A percentile compares a stretch with the other conserved stretches of the same genome.
Evolutionary conservation across 257 asterid species (phyloP).

Genomic region (Penstemon newberryi): DNA sequence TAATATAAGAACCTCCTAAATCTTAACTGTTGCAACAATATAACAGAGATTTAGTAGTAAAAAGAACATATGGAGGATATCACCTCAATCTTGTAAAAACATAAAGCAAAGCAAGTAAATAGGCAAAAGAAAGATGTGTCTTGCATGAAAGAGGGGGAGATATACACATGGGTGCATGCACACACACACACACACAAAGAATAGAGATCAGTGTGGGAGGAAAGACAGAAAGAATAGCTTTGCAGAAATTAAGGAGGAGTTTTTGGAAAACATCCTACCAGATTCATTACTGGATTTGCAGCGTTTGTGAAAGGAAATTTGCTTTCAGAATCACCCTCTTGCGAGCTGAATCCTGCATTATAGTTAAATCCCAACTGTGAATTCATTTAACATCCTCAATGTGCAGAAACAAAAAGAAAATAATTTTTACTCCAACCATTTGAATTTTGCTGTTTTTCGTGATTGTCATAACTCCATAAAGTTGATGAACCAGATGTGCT

Average conservation of each 20-base stretch:
- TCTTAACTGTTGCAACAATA: constrained; percentile 8
- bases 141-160: background rate
- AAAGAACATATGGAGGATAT: background rate
- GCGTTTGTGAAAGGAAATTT: constrained; percentile 66
- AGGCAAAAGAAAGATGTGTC: constrained; percentile 1
- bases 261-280: constrained; percentile 48
- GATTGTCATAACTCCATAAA: constrained; percentile 38
- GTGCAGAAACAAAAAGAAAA: constrained; percentile 23
- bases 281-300: constrained; percentile 85
- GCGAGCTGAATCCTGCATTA: constrained; percentile 54
- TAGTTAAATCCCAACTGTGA: constrained; percentile 24
- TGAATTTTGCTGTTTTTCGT: constrained; percentile 46
- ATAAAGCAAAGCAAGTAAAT: constrained; percentile 2
- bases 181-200: constrained; percentile 5
- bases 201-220: background rate
- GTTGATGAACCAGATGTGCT: constrained; percentile 51
- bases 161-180: background rate
- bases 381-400: constrained; percentile 14
- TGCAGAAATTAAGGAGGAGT: constrained; percentile 15
- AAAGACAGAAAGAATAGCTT: constrained; percentile 14
- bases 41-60: background rate
- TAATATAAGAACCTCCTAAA: constrained; percentile 9
- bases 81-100: background rate
- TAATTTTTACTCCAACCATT: constrained; percentile 50
- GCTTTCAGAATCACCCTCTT: constrained; percentile 50